Base-by-base conservation (phyloP, 2,329 filamentous ascomycete species). In the Beauveria medogensis region DNA sequence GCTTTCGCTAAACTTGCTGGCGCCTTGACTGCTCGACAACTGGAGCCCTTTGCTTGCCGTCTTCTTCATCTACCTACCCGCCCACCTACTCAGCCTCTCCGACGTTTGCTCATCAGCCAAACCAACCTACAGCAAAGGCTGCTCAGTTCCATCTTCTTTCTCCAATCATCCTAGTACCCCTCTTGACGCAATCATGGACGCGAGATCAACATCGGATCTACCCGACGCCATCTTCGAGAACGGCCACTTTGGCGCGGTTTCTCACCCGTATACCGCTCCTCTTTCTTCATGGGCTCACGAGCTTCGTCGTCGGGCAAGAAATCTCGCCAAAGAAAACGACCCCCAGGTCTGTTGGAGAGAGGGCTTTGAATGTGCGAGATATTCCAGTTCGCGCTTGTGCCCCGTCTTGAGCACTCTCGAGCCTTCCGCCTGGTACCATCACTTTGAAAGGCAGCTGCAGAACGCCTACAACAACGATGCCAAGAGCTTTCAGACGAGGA, bases 401-500 rank as follows among this genome's bases (percentile, higher is more conserved):
- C 50, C 51, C 7, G 43, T 47, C 44, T 24, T 60, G 24, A 30
- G 34, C 30, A n/a, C n/a, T 5, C 30, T 30, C 14, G n/a, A 30
- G 16, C 30, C 43, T 18, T 41, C 43, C 1, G 24, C 43, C 30
- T 52, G 59, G 3, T 20, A 50, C 5, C 28, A 22, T 8, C 59
- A 60, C 52, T 60, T 60, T 24, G 43, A 60, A 20, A 8, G 43
- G 24, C 50, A 60, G 50, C 28, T 60, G 34, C 37, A 24, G 41
- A 9, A 30, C 20, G 9, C 18, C 43, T 50, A 48, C 12, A 10
- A 34, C 20, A 5, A 22, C 14, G 47, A 54, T 9, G 26, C 24
- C 3, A 28, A 9, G 5, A 9, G 8, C 8, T 48, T 60, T 5
- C 28, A 46, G 6, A 52, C 59, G 14, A 44, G 9, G 34, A 55